Base-by-base conservation (phyloP, 768 basidiomycete genomes). In the Naganishia antarctica region DNA sequence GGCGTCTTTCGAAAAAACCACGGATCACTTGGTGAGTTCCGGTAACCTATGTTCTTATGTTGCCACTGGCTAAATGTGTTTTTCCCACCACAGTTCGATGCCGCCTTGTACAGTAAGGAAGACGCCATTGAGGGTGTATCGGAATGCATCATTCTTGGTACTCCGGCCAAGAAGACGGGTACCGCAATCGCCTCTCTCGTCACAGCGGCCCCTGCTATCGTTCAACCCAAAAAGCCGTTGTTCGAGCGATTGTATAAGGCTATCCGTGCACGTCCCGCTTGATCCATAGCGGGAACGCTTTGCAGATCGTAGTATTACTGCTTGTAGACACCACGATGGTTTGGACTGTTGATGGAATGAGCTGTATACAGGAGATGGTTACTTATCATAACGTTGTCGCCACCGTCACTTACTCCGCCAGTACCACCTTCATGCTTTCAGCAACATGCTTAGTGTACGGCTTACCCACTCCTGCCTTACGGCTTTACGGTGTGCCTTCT, bases 71-170 rank as follows among this genome's bases (percentile, higher is more conserved):
- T 48, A 1, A 61, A 47, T 12, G 1, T 41, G 15, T 23, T 40
- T 12, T 18, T 47, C 37, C 34, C 25, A 4, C 21, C 11, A 0
- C 60, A 78, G 65, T 99, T 99, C 79, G 92, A 99, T 73, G 96
- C 96, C 2, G 88, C 96, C 11, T 90, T 96, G 2, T 93, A 88
- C 76, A 91, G 92, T 12, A 98, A 98, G 79, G 91, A 86, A 53
- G 96, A 99, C 73, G 85, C 84, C 63, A 96, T 99, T 60, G 87
- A 90, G 31, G 96, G 96, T 57, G 94, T 99, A 6, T 98, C 96
- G 21, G 96, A 99, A 78, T 97, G 94, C 75, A 99, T 99, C 75
- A 98, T 99, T 78, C 93, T 99, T 91, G 93, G 93, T 32, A 96
- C 94, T 72, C 87, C 93, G 40, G 92, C 93, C 0, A 88, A 91